A percentile compares a stretch with the other conserved stretches of the same genome.
phyloP scores from a whole-genome alignment of 2,329 filamentous ascomycete genomes.

The Cladorrhinum sp. region DNA sequence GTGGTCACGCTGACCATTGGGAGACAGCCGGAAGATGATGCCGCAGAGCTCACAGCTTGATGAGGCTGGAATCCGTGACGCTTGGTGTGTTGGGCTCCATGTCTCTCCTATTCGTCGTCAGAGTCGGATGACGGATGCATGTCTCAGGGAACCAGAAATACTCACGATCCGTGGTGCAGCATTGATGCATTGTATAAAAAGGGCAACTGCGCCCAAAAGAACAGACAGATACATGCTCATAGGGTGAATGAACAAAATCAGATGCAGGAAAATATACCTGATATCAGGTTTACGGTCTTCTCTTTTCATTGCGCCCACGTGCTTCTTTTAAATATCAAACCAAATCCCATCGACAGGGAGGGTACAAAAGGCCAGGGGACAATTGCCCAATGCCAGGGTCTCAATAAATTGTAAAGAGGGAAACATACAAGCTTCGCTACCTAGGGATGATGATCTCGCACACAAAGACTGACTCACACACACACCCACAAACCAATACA shows the following conservation, averaged over 20 bases:
- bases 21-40: background rate
- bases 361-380: background rate
- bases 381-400: background rate
- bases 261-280: background rate
- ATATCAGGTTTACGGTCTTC: background rate
- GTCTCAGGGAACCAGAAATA: background rate
- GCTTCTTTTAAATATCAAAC: background rate
- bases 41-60: background rate
- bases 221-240: conserved; percentile 7
- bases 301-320: background rate
- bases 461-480: background rate
- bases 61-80: background rate
- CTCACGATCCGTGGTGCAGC: conserved; percentile 1
- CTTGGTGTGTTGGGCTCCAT: background rate
- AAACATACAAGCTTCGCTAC: conserved; percentile 4
- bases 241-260: background rate
- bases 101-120: background rate
- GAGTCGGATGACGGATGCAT: background rate
- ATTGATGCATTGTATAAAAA: conserved; percentile 1
- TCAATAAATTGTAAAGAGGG: background rate
- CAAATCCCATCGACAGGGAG: background rate
- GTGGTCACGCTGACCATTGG: conserved; percentile 7
- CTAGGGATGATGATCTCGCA: conserved; percentile 10
- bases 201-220: conserved; percentile 7
- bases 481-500: background rate